These are phyloP conservation scores for Fonsecaea monophora DNA, from an alignment of 2,329 filamentous ascomycete species.

Conservation along the genomic window DNA sequence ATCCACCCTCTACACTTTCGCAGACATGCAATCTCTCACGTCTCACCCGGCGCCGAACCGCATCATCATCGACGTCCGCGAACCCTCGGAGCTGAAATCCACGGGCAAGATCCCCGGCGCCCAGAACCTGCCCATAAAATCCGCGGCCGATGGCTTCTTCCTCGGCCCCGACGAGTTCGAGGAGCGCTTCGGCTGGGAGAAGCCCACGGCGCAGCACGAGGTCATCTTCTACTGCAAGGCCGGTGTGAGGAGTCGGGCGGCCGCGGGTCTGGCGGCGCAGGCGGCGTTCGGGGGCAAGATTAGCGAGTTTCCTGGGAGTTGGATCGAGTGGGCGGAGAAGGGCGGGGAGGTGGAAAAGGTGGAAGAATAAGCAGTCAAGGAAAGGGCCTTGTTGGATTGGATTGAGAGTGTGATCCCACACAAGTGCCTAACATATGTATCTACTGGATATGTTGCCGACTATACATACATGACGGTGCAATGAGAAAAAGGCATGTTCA, in stretches of 20 bases:
- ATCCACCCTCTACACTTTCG: constrained; percentile 36
- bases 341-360: constrained; percentile 68
- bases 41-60: constrained; percentile 29
- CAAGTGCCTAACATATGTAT: not conserved
- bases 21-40: constrained; percentile 36
- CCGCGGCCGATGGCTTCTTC: constrained; percentile 79
- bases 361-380: not conserved
- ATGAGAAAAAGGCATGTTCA: not conserved
- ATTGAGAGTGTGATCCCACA: not conserved
- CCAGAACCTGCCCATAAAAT: constrained; percentile 80
- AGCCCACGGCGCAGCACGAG: constrained; percentile 63
- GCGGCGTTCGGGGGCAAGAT: constrained; percentile 74
- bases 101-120: constrained; percentile 74
- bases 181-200: constrained; percentile 78
- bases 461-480: not conserved
- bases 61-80: constrained; percentile 54
- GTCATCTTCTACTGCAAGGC: constrained; percentile 93
- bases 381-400: not conserved
- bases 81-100: constrained; percentile 53
- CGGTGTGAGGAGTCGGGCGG: constrained; percentile 79
- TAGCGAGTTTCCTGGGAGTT: constrained; percentile 59
- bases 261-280: constrained; percentile 76
- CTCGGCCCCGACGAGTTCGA: constrained; percentile 79
- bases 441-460: not conserved
- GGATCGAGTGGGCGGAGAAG: constrained; percentile 77